A percentile compares a stretch with the other conserved stretches of the same genome.
phyloP scores from a whole-genome alignment of 768 basidiomycete species.

The Mycena indigotica region DNA sequence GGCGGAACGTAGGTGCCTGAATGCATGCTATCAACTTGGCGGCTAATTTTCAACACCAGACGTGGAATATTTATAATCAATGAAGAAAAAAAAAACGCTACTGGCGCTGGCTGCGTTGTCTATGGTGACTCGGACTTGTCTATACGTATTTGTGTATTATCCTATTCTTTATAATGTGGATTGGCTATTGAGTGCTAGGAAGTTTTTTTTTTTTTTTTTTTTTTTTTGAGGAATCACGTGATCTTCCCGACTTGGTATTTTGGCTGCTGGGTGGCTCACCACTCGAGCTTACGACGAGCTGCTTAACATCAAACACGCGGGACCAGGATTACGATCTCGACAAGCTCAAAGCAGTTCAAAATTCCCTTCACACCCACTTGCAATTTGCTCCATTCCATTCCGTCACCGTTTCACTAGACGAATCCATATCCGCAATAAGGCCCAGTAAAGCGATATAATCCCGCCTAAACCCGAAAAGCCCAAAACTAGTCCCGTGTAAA shows the following conservation, averaged over 20 bases:
- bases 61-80: constrained; percentile 24
- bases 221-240: background rate
- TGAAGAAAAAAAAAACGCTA: no score
- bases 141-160: background rate
- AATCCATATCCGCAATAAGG: no score
- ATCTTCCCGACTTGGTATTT: background rate
- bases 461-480: no score
- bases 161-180: background rate
- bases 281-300: background rate
- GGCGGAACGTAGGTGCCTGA: constrained; percentile 69
- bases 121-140: background rate
- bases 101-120: constrained; percentile 14
- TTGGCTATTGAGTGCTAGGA: background rate
- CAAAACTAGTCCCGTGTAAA: no score
- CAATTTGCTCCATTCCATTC: no score
- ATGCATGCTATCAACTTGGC: no score
- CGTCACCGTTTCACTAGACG: no score
- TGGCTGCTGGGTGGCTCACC: background rate
- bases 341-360: background rate
- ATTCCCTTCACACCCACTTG: no score
- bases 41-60: constrained; percentile 11
- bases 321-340: background rate
- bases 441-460: background rate
- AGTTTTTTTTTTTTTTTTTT: background rate
- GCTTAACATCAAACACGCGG: background rate